phyloP scores from a whole-genome alignment of 805 yeast species.

The Yamadazyma phyllophila region DNA sequence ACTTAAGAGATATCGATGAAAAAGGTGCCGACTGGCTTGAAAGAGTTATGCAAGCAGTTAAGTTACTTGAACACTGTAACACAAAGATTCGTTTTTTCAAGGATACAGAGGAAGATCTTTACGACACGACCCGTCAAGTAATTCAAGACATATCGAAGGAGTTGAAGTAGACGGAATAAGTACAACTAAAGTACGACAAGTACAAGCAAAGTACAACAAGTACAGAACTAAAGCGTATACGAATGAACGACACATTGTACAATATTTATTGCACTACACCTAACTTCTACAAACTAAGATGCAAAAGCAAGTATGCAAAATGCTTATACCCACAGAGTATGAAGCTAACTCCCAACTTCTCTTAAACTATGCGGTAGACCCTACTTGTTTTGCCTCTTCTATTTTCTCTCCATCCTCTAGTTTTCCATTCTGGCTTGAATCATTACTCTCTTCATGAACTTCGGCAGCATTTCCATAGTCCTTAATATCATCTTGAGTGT shows the following conservation, averaged over 20 bases:
- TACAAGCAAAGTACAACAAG: background rate
- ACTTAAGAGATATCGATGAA: constrained; percentile 28
- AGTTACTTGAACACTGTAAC: constrained; percentile 25
- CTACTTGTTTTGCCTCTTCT: background rate
- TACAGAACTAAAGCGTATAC: background rate
- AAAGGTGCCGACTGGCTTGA: constrained; percentile 40
- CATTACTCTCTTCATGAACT: background rate
- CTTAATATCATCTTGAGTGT: constrained; percentile 50
- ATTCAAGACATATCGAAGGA: constrained; percentile 12
- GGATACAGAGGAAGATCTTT: constrained; percentile 36
- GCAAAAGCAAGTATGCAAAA: background rate
- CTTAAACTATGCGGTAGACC: background rate
- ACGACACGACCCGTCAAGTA: constrained; percentile 18
- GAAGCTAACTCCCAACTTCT: background rate
- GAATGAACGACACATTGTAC: background rate
- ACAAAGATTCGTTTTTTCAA: constrained; percentile 31
- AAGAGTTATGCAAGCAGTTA: constrained; percentile 29
- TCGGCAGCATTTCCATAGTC: constrained; percentile 60
- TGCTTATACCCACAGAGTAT: background rate
- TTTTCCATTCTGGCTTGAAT: background rate
- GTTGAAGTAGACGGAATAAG: too few species aligned
- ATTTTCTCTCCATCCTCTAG: background rate
- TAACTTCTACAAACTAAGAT: too few species aligned
- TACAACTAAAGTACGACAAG: background rate
- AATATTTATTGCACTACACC: too few species aligned